Evolutionary conservation across 805 yeast species (phyloP), one percentile per base, ranked within the genome.

Genomic region (Vanderwaltozyma verrucispora): DNA sequence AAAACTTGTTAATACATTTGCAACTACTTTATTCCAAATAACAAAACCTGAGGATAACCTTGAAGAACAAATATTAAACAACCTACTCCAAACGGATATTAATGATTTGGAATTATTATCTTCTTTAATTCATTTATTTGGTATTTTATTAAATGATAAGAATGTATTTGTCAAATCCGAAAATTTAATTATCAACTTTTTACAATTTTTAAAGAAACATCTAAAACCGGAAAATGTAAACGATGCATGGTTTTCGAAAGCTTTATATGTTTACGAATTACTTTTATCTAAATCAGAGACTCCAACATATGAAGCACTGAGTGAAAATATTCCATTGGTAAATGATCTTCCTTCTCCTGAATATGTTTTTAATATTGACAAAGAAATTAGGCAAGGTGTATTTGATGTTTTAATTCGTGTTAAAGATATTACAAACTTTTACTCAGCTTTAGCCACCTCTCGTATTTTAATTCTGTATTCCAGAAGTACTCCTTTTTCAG

Each of bases 181-280:
- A 13, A 45, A 51, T 1, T 42, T 61, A 1, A 43, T 68, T 12
- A 64, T 62, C 7, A 51, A 54, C 7, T 68, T 72, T 38, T 42
- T 67, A 3, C 33, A 46, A 0, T 64, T 64, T 26, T 50, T 75
- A 23, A 49, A 60, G 11, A 55, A 49, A 2, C 60, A 62, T 2
- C 42, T 75, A 10, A 54, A 46, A 1, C 58, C 66, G 2, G 65
- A 64, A 28, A 50, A 54, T 40, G 59, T 59, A 2, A 67, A 71
- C 42, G 50, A 64, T 20, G 64, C 67, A 13, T 84, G 84, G 80
- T 74, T 75, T 48, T 71, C 80, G 0, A 65, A 71, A 39, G 74
- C 76, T 0, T 52, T 85, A 26, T 56, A 67, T 19, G 67, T 77
- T 4, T 64, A 75, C 32, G 83, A 77, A 38, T 72, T 70, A 26